Evolutionary conservation across 306 rosid genomes (phyloP).

Genomic region (Quercus suber): DNA sequence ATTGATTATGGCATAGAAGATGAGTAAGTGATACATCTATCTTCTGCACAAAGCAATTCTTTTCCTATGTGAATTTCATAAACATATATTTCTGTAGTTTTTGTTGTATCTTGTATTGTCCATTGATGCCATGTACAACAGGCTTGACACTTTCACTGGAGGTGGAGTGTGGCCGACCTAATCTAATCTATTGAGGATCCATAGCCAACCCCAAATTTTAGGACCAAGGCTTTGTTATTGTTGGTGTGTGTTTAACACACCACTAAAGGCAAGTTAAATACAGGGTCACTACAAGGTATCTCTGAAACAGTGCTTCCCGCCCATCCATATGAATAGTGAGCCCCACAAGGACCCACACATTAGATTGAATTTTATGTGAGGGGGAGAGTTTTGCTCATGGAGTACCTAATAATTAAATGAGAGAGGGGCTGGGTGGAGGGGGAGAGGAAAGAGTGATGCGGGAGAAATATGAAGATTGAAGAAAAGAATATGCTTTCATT

Average conservation of each 20-base stretch:
- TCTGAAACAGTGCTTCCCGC: background rate
- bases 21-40: slow-evolving; percentile 65
- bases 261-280: background rate
- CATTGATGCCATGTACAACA: background rate
- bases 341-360: background rate
- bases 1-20: slow-evolving; percentile 53
- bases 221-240: no score
- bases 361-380: background rate
- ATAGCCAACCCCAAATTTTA: no score
- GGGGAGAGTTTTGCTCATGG: background rate
- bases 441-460: no score
- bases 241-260: slow-evolving; percentile 11
- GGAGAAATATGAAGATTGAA: background rate
- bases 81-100: background rate
- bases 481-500: background rate
- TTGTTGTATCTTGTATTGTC: slow-evolving; percentile 9
- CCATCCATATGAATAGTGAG: background rate
- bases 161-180: background rate
- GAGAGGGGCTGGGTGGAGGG: background rate
- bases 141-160: slow-evolving; percentile 8
- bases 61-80: slow-evolving; percentile 2
- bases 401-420: background rate
- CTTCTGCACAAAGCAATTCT: slow-evolving; percentile 17
- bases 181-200: no score
- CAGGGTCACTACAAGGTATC: background rate